These are phyloP conservation scores for Aspergillus uvarum DNA, from an alignment of 2,329 filamentous ascomycete species.

Conservation along the genomic window DNA sequence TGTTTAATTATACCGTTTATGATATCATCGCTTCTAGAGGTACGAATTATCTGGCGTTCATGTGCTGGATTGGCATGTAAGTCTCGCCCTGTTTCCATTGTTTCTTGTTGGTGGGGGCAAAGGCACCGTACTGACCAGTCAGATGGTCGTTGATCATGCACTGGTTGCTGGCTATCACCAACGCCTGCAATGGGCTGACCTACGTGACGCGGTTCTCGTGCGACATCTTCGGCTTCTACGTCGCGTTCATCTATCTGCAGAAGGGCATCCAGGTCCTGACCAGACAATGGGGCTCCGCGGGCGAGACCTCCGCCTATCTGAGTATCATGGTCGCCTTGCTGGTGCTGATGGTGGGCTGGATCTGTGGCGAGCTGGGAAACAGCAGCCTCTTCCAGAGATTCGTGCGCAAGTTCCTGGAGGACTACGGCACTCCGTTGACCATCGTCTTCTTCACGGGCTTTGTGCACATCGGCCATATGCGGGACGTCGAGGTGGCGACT, in stretches of 20 bases:
- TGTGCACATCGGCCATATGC: constrained; percentile 81
- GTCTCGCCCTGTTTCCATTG: constrained; percentile 22
- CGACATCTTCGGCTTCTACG: constrained; percentile 92
- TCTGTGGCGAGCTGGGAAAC: constrained; percentile 68
- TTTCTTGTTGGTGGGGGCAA: not conserved
- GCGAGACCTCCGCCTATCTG: constrained; percentile 68
- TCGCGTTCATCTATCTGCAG: constrained; percentile 87
- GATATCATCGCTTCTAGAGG: constrained; percentile 78
- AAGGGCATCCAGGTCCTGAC: constrained; percentile 86
- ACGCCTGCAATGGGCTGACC: constrained; percentile 82
- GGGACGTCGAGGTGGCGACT: constrained; percentile 64
- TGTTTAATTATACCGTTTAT: constrained; percentile 93
- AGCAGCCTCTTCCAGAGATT: constrained; percentile 72
- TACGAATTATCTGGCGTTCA: constrained; percentile 82
- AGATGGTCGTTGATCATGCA: constrained; percentile 84
- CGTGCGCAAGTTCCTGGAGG: constrained; percentile 78
- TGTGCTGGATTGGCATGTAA: constrained; percentile 84
- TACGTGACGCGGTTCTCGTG: constrained; percentile 91
- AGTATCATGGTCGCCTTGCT: constrained; percentile 74
- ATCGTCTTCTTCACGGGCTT: constrained; percentile 89
- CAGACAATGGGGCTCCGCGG: constrained; percentile 63
- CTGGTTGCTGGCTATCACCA: constrained; percentile 78
- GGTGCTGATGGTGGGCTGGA: constrained; percentile 73
- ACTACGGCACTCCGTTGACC: constrained; percentile 82
- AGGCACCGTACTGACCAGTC: not conserved